Base-by-base conservation (phyloP, 805 yeast species). In the Starmerella roubikii region DNA sequence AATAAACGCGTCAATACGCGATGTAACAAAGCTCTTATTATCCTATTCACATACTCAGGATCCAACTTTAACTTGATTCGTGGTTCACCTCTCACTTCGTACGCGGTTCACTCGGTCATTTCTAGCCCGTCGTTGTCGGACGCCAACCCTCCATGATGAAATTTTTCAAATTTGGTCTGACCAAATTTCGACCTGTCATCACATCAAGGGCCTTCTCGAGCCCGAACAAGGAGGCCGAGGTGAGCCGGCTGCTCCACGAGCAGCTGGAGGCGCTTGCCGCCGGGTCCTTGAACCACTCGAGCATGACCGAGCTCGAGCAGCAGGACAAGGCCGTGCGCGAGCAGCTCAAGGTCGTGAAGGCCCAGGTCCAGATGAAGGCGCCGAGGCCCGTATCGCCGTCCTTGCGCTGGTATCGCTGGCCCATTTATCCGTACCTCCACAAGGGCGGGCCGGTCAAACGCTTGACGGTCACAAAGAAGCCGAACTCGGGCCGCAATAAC, bases 331-430 rank as follows among this genome's bases (percentile, higher is more conserved):
- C 74, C 46, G 72, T 78, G 50, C 71, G 70, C 48, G 69, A 78
- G 58, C 91, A 85, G 61, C 67, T 81, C 34, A 77, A 76, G 56
- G 67, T 82, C 46, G 71, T 82, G 39, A 73, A 76, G 55, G 76
- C 78, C 31, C 71, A 71, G 44, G 83, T 80, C 23, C 69, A 69
- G 50, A 67, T 85, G 67, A 83, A 80, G 59, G 69, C 71, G 45
- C 72, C 74, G 53, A 83, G 83, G 51, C 88, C 91, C 34, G 71
- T 75, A 21, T 78, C 91, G 33, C 95, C 95, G 0, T 86, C 93
- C 55, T 61, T 83, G 45, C 72, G 93, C 53, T 84, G 94, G 84
- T 83, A 73, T 67, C 72, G 84, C 52, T 73, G 76, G 49, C 96
- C 97, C 32, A 68, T 85, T 15, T 86, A 86, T 59, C 78, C 82